These are phyloP conservation scores for Ambrosia trifida DNA, from an alignment of 129 eudicot genomes.

Conservation along the genomic window DNA sequence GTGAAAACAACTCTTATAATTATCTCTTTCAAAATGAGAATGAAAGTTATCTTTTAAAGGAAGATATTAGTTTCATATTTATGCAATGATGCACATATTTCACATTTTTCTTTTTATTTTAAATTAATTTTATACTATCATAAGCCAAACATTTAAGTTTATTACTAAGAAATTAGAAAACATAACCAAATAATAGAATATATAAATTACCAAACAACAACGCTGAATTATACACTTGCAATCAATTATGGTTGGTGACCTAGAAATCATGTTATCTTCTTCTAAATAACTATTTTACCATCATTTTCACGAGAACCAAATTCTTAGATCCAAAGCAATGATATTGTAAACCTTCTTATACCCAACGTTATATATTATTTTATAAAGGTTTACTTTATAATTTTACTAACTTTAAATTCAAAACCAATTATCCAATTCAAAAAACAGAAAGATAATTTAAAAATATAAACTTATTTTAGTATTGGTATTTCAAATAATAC, in stretches of 20 bases:
- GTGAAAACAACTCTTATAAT: too few species aligned
- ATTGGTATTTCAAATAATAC: not conserved
- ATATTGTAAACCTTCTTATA: not conserved
- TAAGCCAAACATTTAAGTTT: too few species aligned
- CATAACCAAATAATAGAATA: not conserved
- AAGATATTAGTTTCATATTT: too few species aligned
- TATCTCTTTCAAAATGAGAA: too few species aligned
- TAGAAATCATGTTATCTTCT: constrained; percentile 17
- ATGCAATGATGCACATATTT: too few species aligned
- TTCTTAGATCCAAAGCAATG: constrained; percentile 19
- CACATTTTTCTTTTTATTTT: too few species aligned
- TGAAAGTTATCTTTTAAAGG: too few species aligned
- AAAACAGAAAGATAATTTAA: not conserved
- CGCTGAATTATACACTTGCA: not conserved
- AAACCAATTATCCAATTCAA: not conserved
- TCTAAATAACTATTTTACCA: not conserved
- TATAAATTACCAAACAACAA: constrained; percentile 3
- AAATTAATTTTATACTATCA: too few species aligned
- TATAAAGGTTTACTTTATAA: not conserved
- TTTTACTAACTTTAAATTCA: not conserved
- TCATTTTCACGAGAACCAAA: constrained; percentile 16
- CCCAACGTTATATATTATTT: not conserved
- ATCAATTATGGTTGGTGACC: constrained; percentile 30
- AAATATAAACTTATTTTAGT: not conserved
- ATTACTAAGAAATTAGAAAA: too few species aligned